Evolutionary conservation across 164 flowering plant genomes (phyloP), one percentile per base, ranked within the genome.

Genomic region (Protea cynaroides): DNA sequence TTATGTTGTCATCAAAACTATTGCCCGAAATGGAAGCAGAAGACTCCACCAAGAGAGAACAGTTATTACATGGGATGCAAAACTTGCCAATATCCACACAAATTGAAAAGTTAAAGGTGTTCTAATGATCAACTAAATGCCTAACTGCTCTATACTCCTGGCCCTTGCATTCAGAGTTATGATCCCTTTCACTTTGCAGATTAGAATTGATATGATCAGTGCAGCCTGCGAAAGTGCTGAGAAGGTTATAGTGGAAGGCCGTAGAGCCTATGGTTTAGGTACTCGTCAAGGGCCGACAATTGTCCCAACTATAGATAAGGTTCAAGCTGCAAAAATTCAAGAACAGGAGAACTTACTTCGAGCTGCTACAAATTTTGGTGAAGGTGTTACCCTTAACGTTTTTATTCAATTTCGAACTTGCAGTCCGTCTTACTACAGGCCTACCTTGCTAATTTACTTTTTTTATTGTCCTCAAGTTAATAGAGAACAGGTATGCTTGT

Each of bases 161-260:
- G 25, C 64, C 19, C 15, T 65, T 49, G 34, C 25, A n/a, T 66
- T 59, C 22, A 49, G 40, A 57, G 38, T 25, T 54, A 37, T 67
- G 60, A 56, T 47, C 25, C 56, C 29, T 69, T 57, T 58, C 34
- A 29, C 44, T 76, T 66, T 72, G 43, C 82, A 90, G 97, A 61
- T 73, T 53, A 82, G 98, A 80, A 90, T 90, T 62, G 95, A 90
- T 55, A 90, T 87, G 94, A 93, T 93, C 67, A 92, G 78, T 59
- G 88, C 86, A 63, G 98, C 97, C 58, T 90, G 96, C 75, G 96
- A 89, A 71, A 84, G 92, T 86, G 98, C 97, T 72, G 91, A 89
- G 72, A 93, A 90, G 74, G 80, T 89, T 36, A 75, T 93, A 56
- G 91, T 91, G 67, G 98, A 90, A 58, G 78, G 86, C 12, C 96